Evolutionary conservation across 1,284 basidiomycete genomes (phyloP), one percentile per base, ranked within the genome.

Genomic region (Melampsora abietis-canadensis): DNA sequence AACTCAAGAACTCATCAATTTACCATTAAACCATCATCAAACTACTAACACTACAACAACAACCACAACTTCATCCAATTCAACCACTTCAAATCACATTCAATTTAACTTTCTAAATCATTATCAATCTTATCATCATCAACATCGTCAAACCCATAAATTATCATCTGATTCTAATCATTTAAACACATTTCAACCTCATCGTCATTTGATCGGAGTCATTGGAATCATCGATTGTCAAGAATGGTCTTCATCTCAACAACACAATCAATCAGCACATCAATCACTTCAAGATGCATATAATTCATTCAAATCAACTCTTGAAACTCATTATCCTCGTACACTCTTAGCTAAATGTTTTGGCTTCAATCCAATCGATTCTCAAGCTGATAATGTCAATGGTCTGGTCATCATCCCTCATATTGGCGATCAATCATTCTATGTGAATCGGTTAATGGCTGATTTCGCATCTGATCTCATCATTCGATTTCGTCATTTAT

Each of bases 191-290:
- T 66, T 73, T 44, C 63, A 73, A 37, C 48, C 54, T 21, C 63
- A 73, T 59, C 6, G 70, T 37, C 63, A 73, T 40, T 62, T 61
- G 14, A 64, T 73, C 4, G 70, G 63, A n/a, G 51, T 73, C 17
- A 73, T 73, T 34, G 70, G 70, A 12, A 66, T 73, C 31, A 51
- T 73, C 30, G 70, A 73, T 63, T 63, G 68, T 30, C 48, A 44
- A 15, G 57, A 61, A 46, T 69, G 54, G 54, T 54, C 57, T 10
- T 59, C 67, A 12, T 57, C 27, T 10, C 46, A 30, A 27, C 46
- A 34, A 15, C n/a, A n/a, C n/a, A 27, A 69, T 60, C 67, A 69
- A 24, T 37, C 24, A 2, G n/a, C 19, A 27, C 51, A 12, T 19
- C 57, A 34, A 10, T 10, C 54, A 24, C 27, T 54, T 21, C n/a